phyloP scores from a whole-genome alignment of 2,329 filamentous ascomycete genomes.

The Trichothecium roseum region DNA sequence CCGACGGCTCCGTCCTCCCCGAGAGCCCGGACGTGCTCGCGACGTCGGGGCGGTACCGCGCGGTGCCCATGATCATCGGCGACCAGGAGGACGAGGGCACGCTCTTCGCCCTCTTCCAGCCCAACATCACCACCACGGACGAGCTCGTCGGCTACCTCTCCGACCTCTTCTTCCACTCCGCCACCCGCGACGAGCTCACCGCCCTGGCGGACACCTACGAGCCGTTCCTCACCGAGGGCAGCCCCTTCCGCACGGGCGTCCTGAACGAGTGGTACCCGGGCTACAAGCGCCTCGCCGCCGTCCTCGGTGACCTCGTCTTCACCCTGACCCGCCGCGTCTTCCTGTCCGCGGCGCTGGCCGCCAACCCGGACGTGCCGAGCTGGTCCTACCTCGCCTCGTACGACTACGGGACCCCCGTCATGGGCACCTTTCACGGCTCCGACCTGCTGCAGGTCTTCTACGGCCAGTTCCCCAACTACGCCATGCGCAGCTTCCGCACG shows the following conservation, averaged over 20 bases:
- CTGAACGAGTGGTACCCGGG: conserved; percentile 67
- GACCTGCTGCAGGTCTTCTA: conserved; percentile 63
- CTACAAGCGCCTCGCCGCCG: conserved; percentile 66
- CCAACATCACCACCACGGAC: conserved; percentile 52
- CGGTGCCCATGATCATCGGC: conserved; percentile 48
- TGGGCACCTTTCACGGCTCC: conserved; percentile 67
- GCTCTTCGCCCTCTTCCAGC: conserved; percentile 59
- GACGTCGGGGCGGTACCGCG: conserved; percentile 34
- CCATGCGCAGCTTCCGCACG: conserved; percentile 46
- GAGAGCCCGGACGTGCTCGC: conserved; percentile 52
- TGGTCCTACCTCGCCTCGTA: conserved; percentile 74
- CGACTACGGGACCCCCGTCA: conserved; percentile 56
- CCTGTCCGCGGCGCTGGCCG: conserved; percentile 33
- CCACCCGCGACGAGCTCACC: conserved; percentile 38
- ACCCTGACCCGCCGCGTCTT: conserved; percentile 59
- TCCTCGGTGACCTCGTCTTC: conserved; percentile 67
- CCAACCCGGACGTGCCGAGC: conserved; percentile 47
- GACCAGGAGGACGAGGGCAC: conserved; percentile 77
- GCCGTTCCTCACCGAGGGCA: conserved; percentile 43
- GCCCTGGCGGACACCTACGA: conserved; percentile 54
- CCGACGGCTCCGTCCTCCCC: conserved; percentile 53
- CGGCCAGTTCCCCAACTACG: conserved; percentile 52
- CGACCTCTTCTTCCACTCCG: conserved; percentile 47
- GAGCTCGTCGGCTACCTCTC: conserved; percentile 53
- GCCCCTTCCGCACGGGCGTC: conserved; percentile 59